These are phyloP conservation scores for Leccinum pellstonianum DNA, from an alignment of 768 basidiomycete genomes.

Conservation along the genomic window DNA sequence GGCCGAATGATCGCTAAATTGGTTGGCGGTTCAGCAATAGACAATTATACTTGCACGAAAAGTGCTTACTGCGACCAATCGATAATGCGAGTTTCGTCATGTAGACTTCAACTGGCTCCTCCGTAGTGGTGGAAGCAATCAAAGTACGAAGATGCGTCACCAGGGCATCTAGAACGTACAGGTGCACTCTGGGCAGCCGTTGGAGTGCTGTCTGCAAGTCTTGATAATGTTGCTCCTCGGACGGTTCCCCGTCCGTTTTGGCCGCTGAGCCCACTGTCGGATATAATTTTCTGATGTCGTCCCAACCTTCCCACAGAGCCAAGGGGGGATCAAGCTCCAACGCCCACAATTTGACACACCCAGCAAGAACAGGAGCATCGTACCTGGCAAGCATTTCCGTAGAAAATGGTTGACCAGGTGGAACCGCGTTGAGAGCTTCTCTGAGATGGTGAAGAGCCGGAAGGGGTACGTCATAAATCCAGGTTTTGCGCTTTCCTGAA, in stretches of 20 bases:
- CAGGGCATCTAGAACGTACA: conserved; percentile 76
- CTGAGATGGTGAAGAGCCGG: conserved; percentile 81
- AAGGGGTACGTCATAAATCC: conserved; percentile 95
- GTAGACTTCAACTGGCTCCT: conserved; percentile 78
- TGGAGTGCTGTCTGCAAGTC: conserved; percentile 62
- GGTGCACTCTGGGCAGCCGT: conserved; percentile 72
- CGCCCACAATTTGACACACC: conserved; percentile 82
- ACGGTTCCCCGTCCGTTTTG: conserved; percentile 51
- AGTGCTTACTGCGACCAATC: conserved; percentile 73
- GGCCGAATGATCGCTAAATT: conserved; percentile 75
- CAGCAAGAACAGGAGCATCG: conserved; percentile 85
- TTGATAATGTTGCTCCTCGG: conserved; percentile 60
- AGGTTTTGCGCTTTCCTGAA: conserved; percentile 80
- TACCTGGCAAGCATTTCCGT: conserved; percentile 64
- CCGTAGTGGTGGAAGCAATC: conserved; percentile 62
- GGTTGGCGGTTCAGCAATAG: conserved; percentile 3
- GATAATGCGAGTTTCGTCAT: conserved; percentile 86
- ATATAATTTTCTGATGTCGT: conserved; percentile 86
- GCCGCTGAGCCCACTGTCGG: conserved; percentile 63
- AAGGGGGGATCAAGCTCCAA: conserved; percentile 91
- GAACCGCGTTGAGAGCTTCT: conserved; percentile 77
- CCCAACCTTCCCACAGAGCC: conserved; percentile 86
- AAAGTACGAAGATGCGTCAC: conserved; percentile 74
- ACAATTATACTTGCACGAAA: not conserved
- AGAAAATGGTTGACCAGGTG: conserved; percentile 44